Evolutionary conservation across 1,284 basidiomycete species (phyloP).

Genomic region (Ceratobasidium sp.): DNA sequence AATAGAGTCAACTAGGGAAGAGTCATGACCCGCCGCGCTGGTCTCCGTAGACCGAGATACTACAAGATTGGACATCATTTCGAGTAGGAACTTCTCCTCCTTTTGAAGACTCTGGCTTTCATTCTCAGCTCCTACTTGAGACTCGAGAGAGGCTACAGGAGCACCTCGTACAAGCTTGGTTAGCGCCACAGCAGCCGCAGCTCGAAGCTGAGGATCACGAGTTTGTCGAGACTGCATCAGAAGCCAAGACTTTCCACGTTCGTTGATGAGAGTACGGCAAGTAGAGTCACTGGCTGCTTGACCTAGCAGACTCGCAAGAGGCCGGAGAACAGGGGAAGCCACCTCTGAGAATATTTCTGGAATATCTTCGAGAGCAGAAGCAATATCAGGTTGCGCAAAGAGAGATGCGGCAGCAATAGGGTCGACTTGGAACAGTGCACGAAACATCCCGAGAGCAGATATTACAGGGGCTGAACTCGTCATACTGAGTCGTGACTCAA

Average conservation of each 20-base stretch:
- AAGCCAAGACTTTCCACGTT: constrained; percentile 73
- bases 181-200: constrained; percentile 77
- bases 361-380: constrained; percentile 73
- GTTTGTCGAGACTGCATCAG: constrained; percentile 67
- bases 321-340: constrained; percentile 62
- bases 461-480: constrained; percentile 30
- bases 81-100: constrained; percentile 37
- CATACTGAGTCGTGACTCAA: constrained; percentile 26
- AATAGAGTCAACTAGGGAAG: constrained; percentile 70
- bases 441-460: constrained; percentile 67
- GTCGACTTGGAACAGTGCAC: constrained; percentile 82
- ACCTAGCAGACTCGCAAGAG: constrained; percentile 76
- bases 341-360: constrained; percentile 68
- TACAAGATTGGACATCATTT: constrained; percentile 40
- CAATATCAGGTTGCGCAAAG: constrained; percentile 70
- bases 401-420: constrained; percentile 72
- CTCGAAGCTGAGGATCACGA: constrained; percentile 65
- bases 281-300: constrained; percentile 79
- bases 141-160: constrained; percentile 53
- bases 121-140: constrained; percentile 1
- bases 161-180: constrained; percentile 81
- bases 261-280: constrained; percentile 72
- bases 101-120: constrained; percentile 55
- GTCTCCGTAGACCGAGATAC: constrained; percentile 18
- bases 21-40: constrained; percentile 2